Conservation (phyloP, 73 alveolate genomes). For the Paramecium primaurelia region DNA sequence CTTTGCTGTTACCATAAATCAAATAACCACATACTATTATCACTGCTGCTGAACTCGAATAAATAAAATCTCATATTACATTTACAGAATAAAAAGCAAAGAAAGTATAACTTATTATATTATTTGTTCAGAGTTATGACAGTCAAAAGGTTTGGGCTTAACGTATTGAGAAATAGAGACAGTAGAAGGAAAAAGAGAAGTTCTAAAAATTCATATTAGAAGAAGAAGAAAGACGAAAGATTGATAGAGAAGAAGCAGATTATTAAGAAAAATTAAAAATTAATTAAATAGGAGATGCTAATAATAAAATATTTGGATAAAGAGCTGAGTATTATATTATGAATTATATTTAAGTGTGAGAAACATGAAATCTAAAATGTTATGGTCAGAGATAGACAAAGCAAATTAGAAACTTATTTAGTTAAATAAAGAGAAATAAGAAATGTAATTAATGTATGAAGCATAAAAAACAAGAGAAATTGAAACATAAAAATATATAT, state of each 20-base stretch:
- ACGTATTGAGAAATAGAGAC: conserved; percentile 22
- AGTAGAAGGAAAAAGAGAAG: conserved; percentile 8
- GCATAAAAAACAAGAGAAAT: not conserved
- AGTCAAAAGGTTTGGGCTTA: conserved; percentile 42
- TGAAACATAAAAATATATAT: not conserved
- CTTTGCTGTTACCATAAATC: not conserved
- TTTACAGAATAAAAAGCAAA: not conserved
- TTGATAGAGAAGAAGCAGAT: not conserved
- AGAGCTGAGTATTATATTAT: conserved; percentile 36
- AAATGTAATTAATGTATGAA: not conserved
- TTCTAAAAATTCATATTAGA: not conserved
- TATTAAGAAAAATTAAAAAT: not conserved
- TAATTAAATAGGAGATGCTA: not conserved
- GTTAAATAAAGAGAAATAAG: not conserved
- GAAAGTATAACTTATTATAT: not conserved
- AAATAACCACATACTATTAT: not conserved
- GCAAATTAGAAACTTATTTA: not conserved
- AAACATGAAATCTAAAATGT: not conserved
- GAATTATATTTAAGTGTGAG: not conserved
- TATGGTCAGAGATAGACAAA: not conserved
- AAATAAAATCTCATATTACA: not conserved
- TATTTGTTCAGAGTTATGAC: not conserved
- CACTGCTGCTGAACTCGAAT: not conserved
- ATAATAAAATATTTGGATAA: not conserved
- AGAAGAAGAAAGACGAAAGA: conserved; percentile 25